A percentile compares a stretch with the other conserved stretches of the same genome.
Evolutionary conservation across 805 yeast genomes (phyloP).

Genomic region (Kluyveromyces nonfermentans): DNA sequence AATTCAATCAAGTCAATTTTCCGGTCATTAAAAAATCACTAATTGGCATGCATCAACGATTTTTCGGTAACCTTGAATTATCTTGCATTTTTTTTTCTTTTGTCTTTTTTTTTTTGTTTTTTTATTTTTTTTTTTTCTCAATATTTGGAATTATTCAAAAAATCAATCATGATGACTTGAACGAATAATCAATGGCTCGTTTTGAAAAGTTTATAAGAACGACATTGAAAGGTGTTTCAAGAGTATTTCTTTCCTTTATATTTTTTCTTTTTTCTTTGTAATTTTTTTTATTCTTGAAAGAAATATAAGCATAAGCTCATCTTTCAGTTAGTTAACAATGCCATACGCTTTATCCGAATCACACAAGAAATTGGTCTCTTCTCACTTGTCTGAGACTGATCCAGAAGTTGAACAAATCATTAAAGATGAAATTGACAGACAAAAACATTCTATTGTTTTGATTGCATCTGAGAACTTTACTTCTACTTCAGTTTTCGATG

Average conservation of each 20-base stretch:
- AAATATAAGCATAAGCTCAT: neutral
- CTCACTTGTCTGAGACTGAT: slow-evolving; percentile 50
- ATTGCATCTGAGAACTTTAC: slow-evolving; percentile 98
- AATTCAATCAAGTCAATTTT: neutral
- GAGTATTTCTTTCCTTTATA: too few species aligned
- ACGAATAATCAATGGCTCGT: neutral
- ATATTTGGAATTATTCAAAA: neutral
- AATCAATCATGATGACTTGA: neutral
- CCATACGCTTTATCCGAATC: slow-evolving; percentile 59
- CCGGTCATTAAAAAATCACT: neutral
- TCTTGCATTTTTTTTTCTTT: too few species aligned
- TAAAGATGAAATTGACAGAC: slow-evolving; percentile 79
- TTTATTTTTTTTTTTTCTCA: neutral
- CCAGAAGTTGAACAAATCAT: slow-evolving; percentile 71
- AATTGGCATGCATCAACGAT: neutral
- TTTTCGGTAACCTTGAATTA: too few species aligned
- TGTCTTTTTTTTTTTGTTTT: too few species aligned
- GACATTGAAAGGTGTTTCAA: neutral
- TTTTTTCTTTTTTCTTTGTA: neutral
- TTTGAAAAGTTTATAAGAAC: neutral
- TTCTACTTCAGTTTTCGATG: slow-evolving; percentile 90
- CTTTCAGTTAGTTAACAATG: slow-evolving; percentile 17
- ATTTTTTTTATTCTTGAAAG: too few species aligned
- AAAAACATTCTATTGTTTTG: slow-evolving; percentile 84
- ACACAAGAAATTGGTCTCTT: slow-evolving; percentile 58